Evolutionary conservation across 192 early-diverging fungal species (phyloP).

Genomic region (Allomyces arbusculus): DNA sequence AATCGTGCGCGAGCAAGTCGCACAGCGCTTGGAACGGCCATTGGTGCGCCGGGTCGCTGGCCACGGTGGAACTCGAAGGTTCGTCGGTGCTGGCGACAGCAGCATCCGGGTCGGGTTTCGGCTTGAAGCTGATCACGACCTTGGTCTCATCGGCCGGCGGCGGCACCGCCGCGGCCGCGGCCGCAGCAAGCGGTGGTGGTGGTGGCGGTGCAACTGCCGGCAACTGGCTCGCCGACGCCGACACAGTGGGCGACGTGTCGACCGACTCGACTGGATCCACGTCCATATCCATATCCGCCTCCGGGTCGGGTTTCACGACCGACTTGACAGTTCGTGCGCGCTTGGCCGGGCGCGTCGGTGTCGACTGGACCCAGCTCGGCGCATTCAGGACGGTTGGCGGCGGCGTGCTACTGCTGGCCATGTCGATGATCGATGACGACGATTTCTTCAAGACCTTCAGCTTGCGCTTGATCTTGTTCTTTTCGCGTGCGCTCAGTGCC

Average conservation of each 20-base stretch:
- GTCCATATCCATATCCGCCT: neutral
- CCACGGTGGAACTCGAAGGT: constrained; percentile 15
- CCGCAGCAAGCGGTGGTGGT: neutral
- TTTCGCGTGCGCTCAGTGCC: neutral
- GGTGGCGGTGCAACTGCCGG: neutral
- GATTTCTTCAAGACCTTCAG: neutral
- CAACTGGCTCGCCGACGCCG: no score
- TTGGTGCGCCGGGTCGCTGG: constrained; percentile 25
- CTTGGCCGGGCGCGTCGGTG: neutral
- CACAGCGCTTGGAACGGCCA: constrained; percentile 54
- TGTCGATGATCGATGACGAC: neutral
- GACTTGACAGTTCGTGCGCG: neutral
- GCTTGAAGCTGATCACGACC: neutral
- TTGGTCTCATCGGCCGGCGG: neutral
- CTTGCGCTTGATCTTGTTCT: neutral
- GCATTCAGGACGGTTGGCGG: neutral
- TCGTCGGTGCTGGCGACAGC: constrained; percentile 34
- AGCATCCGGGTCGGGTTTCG: constrained; percentile 28
- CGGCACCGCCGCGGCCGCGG: neutral
- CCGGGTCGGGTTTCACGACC: neutral
- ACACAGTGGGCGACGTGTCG: no score
- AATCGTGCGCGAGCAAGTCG: constrained; percentile 45
- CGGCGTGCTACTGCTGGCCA: neutral
- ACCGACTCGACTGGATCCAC: neutral
- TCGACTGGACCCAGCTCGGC: neutral